Conservation (phyloP, 176 grass and related monocot genomes). For the Pontederia crassipes region DNA sequence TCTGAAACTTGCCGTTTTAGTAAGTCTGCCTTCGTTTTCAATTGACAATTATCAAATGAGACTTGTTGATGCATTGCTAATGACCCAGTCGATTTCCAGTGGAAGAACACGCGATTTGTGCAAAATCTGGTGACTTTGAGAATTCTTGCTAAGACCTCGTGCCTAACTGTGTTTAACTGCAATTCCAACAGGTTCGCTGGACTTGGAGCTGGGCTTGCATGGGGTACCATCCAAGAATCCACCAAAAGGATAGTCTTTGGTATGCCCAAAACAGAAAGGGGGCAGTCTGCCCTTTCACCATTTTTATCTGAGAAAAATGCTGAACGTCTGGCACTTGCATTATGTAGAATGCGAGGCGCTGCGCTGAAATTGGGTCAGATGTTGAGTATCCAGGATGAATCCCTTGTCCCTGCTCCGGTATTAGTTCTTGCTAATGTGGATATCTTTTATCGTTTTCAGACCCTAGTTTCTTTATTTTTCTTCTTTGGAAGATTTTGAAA, state of each 20-base stretch:
- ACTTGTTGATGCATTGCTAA: no score
- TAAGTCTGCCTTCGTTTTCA: no score
- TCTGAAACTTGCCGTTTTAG: no score
- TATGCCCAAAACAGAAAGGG: slow-evolving; percentile 36
- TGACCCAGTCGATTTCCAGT: no score
- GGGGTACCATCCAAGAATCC: slow-evolving; percentile 82
- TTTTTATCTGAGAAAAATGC: slow-evolving; percentile 92
- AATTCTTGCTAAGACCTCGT: not conserved
- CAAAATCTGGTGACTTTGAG: no score
- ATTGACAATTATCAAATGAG: no score
- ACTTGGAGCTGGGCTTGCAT: slow-evolving; percentile 65
- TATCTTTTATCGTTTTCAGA: not conserved
- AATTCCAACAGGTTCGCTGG: slow-evolving; percentile 61
- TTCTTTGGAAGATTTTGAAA: no score
- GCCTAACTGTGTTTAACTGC: not conserved
- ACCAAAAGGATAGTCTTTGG: slow-evolving; percentile 61
- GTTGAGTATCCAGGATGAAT: slow-evolving; percentile 97
- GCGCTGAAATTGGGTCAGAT: slow-evolving; percentile 89
- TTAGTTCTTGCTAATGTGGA: not conserved
- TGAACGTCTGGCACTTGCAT: slow-evolving; percentile 71
- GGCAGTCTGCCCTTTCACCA: slow-evolving; percentile 56
- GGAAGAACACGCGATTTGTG: no score
- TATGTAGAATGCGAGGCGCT: slow-evolving; percentile 84
- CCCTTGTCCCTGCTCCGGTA: slow-evolving; percentile 86
- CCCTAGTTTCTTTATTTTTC: no score